Evolutionary conservation across 2,329 filamentous ascomycete genomes (phyloP), one percentile per base, ranked within the genome.

Genomic region (Alternaria solani): DNA sequence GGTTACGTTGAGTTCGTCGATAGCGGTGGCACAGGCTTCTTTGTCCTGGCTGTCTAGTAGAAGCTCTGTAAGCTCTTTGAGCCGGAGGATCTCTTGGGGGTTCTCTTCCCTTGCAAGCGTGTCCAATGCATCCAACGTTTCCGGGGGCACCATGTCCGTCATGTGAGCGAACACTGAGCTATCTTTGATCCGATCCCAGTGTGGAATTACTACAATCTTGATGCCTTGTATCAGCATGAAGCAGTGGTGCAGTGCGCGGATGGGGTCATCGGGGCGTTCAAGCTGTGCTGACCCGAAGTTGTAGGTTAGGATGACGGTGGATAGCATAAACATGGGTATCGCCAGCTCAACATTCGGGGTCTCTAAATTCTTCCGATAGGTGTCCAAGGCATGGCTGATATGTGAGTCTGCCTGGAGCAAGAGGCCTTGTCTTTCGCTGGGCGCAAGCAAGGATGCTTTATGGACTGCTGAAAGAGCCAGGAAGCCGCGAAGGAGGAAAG

Each of bases 261-360:
- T 72, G 16, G 73, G 67, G 51, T 75, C 69, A 30, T 74, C 70
- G 26, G 72, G 70, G 30, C 58, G 63, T 47, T 72, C 66, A 18
- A 73, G 46, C 20, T 69, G 70, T n/a, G 68, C 72, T 4, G 69
- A 69, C 9, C 63, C 71, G 38, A 75, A 69, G 51, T 74, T 71
- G 61, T 75, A 75, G 6, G 64, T 71, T 8, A 74, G 57, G n/a
- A 75, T 51, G 2, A 72, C 51, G 8, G 70, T 65, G 3, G 72
- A 72, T 8, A 74, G 55, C n/a, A 74, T 57, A 44, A 75, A 75
- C 73, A 75, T 75, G 0, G 73, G 66, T 18, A 74, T 53, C 8
- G 71, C 65, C 14, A 64, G 62, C 16, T 71, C 70, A 7, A 55
- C 32, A 8, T 25, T 64, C 4, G 73, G 71, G 4, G 66, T 49